Percentiles rank a stretch among this genome's conserved stretches.
Evolutionary conservation across 345 rosid genomes (phyloP).

Genomic region (Clarkia xantiana): DNA sequence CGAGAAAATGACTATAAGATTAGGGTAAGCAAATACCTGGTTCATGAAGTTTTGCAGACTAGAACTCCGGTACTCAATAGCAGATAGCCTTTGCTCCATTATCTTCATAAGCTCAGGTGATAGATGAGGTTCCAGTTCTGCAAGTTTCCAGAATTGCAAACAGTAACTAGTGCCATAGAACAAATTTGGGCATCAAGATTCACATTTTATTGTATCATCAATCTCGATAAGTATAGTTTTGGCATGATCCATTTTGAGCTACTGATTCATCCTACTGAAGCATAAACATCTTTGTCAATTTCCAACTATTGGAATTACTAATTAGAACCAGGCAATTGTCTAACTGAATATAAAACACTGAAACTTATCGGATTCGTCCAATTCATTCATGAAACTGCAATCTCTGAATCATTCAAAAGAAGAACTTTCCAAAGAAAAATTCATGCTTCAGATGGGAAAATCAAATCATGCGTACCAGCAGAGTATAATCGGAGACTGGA

Average conservation of each 20-base stretch:
- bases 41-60: slow-evolving; percentile 48
- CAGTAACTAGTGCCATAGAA: background rate
- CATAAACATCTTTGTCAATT: too few relatives aligned
- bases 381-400: too few relatives aligned
- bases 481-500: background rate
- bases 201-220: background rate
- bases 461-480: background rate
- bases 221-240: background rate
- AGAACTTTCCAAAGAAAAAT: too few relatives aligned
- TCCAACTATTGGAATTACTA: too few relatives aligned
- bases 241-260: too few relatives aligned
- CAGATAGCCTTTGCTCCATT: slow-evolving; percentile 60
- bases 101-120: slow-evolving; percentile 63
- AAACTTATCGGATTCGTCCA: too few relatives aligned
- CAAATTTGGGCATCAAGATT: background rate
- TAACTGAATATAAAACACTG: too few relatives aligned
- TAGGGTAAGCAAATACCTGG: slow-evolving; percentile 25
- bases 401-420: too few relatives aligned
- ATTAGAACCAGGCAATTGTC: too few relatives aligned
- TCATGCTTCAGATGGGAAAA: background rate
- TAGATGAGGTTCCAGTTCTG: slow-evolving; percentile 41
- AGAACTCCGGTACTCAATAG: slow-evolving; percentile 50
- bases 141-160: background rate
- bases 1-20: too few relatives aligned
- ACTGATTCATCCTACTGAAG: too few relatives aligned